Evolutionary conservation across 345 rosid genomes (phyloP).

Genomic region (Psidium friedrichsthalianum): DNA sequence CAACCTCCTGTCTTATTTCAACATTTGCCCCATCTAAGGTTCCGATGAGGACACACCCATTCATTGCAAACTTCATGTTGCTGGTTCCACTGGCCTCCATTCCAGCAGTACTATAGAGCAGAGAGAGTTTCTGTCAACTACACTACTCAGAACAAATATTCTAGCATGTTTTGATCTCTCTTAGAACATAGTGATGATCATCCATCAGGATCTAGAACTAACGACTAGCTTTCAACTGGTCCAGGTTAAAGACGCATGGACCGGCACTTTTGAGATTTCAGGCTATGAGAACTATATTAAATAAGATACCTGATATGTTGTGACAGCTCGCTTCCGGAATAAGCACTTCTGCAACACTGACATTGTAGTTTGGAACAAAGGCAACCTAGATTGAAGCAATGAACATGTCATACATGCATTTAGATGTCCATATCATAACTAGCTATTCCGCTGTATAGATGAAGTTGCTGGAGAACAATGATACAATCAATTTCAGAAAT

Average conservation of each 20-base stretch:
- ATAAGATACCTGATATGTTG: slow-evolving; percentile 35
- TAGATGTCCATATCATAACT: background rate
- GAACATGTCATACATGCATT: background rate
- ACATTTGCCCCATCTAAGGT: slow-evolving; percentile 47
- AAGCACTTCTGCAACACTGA: slow-evolving; percentile 36
- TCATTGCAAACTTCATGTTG: slow-evolving; percentile 52
- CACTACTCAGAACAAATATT: background rate
- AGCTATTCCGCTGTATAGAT: background rate
- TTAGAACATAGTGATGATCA: background rate
- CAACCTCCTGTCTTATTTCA: slow-evolving; percentile 38
- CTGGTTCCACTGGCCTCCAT: slow-evolving; percentile 56
- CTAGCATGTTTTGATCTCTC: background rate
- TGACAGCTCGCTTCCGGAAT: slow-evolving; percentile 44
- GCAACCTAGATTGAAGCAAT: slow-evolving; percentile 20
- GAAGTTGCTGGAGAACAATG: background rate
- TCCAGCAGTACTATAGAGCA: slow-evolving; percentile 29
- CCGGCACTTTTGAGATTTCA: background rate
- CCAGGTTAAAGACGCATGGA: background rate
- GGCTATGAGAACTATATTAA: background rate
- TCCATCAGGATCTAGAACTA: background rate
- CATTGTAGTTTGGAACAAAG: slow-evolving; percentile 43
- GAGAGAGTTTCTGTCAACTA: background rate
- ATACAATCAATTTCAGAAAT: background rate
- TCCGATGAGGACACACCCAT: slow-evolving; percentile 35
- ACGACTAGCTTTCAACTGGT: background rate